Percentiles rank a stretch among this genome's conserved stretches.
Evolutionary conservation across 106 monocot species (phyloP).

Genomic region (Dendrobium chrysotoxum): DNA sequence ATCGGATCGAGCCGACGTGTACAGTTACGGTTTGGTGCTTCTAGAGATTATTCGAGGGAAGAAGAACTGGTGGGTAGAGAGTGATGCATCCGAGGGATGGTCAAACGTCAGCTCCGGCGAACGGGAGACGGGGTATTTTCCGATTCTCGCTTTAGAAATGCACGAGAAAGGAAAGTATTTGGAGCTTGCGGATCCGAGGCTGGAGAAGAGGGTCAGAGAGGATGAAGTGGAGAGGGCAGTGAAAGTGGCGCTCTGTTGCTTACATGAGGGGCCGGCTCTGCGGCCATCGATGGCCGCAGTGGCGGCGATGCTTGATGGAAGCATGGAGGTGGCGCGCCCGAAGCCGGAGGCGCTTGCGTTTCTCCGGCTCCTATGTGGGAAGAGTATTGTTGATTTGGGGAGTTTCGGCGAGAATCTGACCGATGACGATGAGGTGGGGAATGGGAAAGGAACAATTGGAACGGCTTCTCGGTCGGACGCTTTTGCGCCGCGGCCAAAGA

Average conservation of each 20-base stretch:
- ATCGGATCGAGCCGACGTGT: constrained; percentile 80
- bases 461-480: not conserved
- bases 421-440: no score
- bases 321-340: constrained; percentile 28
- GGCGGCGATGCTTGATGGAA: constrained; percentile 57
- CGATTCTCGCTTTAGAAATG: constrained; percentile 63
- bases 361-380: constrained; percentile 30
- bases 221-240: constrained; percentile 54
- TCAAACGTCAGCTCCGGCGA: not conserved
- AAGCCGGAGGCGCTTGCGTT: constrained; percentile 46
- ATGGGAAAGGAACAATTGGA: no score
- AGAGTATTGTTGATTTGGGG: not conserved
- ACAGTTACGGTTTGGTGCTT: constrained; percentile 94
- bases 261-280: constrained; percentile 69
- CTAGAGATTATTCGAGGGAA: constrained; percentile 79
- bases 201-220: constrained; percentile 54
- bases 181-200: constrained; percentile 70
- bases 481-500: not conserved
- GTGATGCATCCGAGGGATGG: not conserved
- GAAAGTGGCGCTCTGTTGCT: constrained; percentile 46
- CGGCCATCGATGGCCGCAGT: constrained; percentile 62
- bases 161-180: constrained; percentile 59
- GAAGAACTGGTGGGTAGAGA: constrained; percentile 35
- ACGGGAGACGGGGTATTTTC: constrained; percentile 39
- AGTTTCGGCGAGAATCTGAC: not conserved